Base-by-base conservation (phyloP, 2,329 filamentous ascomycete species). In the Grosmannia penicillata region DNA sequence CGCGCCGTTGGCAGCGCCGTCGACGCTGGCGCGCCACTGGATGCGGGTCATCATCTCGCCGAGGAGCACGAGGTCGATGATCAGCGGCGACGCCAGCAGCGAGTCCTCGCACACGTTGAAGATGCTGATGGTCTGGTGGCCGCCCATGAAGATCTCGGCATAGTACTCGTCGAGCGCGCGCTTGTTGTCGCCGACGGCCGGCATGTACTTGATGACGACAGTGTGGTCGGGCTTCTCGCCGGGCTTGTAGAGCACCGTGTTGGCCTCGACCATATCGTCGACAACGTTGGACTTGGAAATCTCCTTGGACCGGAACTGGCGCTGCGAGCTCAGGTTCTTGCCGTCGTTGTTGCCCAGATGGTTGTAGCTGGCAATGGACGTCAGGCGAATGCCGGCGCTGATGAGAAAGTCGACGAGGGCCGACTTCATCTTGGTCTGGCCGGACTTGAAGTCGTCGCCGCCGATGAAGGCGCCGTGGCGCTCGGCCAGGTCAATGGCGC, bases 161-260 rank as follows among this genome's bases (percentile, higher is more conserved):
- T 95, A 95, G 74, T 98, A 98, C 71, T 98, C 91, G 55, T 98
- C 91, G 39, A 98, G 72, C 39, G 91, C 91, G 56, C 91, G 86
- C 77, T 98, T 98, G 74, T 95, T 93, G 66, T 98, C 91, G 45
- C 91, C 91, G 35, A 98, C 91, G 46, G 87, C 85, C 26, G 91
- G 91, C 87, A 98, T 94, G 70, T 98, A 98, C 75, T 98, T 98
- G 77, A 98, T 98, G 51, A 98, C 91, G 43, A 98, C 91, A 43
- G 84, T 93, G 68, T 98, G 91, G 58, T 98, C 87, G 3, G 91
- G 91, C 61, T 96, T 87, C 66, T 98, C 91, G 50, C 79, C 86
- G 53, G 83, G 68, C 62, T 80, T 76, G 70, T 98, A 98, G 40
- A 98, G 72, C 36, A 96, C 78, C 36, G 64, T 68, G 68, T 98